phyloP scores from a whole-genome alignment of 176 grass and related monocot species.

The Ensete ventricosum region DNA sequence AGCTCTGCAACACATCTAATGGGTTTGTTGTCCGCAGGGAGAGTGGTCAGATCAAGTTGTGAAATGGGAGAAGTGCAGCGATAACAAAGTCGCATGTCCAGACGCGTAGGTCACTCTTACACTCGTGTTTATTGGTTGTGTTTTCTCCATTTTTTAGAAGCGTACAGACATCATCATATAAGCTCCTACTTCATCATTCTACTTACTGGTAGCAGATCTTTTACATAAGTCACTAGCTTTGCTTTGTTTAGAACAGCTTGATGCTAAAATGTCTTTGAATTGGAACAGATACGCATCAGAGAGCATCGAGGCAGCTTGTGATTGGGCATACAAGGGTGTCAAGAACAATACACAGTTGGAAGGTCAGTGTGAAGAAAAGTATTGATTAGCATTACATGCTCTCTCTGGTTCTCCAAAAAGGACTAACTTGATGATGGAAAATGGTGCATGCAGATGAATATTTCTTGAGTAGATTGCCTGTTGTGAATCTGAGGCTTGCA shows the following conservation, averaged over 20 bases:
- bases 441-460: slow-evolving; percentile 41
- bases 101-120: slow-evolving; percentile 30
- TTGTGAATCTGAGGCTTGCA: slow-evolving; percentile 42
- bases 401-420: too few species aligned
- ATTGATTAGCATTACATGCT: neutral
- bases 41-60: slow-evolving; percentile 44
- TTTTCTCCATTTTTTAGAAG: neutral
- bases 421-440: neutral
- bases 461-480: slow-evolving; percentile 43
- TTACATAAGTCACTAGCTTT: too few species aligned
- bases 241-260: too few species aligned
- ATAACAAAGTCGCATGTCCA: slow-evolving; percentile 34
- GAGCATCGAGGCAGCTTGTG: slow-evolving; percentile 46
- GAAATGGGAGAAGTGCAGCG: slow-evolving; percentile 43
- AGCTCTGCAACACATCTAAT: neutral
- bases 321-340: slow-evolving; percentile 55
- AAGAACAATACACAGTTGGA: slow-evolving; percentile 19
- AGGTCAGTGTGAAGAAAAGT: slow-evolving; percentile 12
- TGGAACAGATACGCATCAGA: slow-evolving; percentile 44
- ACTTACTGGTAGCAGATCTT: too few species aligned
- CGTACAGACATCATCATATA: neutral
- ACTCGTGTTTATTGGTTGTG: neutral
- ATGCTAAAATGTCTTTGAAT: neutral
- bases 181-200: neutral
- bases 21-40: slow-evolving; percentile 16